Evolutionary conservation across 345 rosid species (phyloP), one percentile per base, ranked within the genome.

Genomic region (Hibiscus tridactylites): DNA sequence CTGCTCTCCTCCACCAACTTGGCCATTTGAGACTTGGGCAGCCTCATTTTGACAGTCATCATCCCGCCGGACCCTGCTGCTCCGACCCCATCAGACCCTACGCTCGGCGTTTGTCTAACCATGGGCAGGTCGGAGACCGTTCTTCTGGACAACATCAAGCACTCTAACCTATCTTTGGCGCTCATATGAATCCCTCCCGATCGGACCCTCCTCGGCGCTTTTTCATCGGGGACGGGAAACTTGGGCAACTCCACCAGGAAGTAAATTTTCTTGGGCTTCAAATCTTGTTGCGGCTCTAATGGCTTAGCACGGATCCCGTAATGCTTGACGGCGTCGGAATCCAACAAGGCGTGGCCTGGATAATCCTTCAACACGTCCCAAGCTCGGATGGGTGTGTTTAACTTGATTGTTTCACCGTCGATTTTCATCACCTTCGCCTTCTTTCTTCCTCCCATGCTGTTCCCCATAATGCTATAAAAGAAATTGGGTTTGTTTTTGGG

Each of bases 141-240:
- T 79, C 97, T 82, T 74, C 97, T 75, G 0, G 98, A 84, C 42
- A 92, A 74, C 96, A 90, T 92, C 69, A 95, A 80, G 70, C 77
- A 81, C 72, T 95, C 99, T 13, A 95, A 82, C 83, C 99, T 58
- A 68, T 95, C 99, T 81, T 88, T 90, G 5, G 99, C 99, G 15
- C 87, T 83, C 81, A 95, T 83, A 71, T 82, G 87, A 6, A 95
- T 83, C 3, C 87, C 97, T 2, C 80, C 87, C 0, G 99, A 95
- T 68, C 83, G 83, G 3, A 80, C 98, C 76, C 97, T 77, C 73
- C 99, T 86, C 0, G 97, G 88, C 1, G 72, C 76, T 53, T 74
- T 83, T 52, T 81, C 81, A 3, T 76, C 62, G 5, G 24, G 37
- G 6, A 35, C 84, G 0, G 83, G 84, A 21, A 82, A 26, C 73